Evolutionary conservation across 768 basidiomycete species (phyloP), one percentile per base, ranked within the genome.

Genomic region (Lactifluus volemus): DNA sequence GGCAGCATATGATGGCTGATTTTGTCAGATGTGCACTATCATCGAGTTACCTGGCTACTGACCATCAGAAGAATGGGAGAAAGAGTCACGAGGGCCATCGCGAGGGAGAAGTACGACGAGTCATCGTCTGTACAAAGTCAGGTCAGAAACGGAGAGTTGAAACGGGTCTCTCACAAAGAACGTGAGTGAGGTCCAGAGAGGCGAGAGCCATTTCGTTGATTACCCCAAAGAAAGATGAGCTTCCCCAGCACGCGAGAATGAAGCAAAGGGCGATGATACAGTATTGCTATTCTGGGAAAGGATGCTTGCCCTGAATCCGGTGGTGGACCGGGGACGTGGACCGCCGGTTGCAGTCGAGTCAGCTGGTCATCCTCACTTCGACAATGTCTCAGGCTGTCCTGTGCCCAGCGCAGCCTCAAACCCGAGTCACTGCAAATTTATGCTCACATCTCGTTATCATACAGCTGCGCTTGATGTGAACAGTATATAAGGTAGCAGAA

Each of bases 1-100:
- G 3, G 79, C 85, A 7, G 88, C 88, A 71, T 92, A 92, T 12
- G 88, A 85, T 39, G 90, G 83, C 89, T 92, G 15, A 5, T 21
- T 8, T 19, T 34, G 38, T 49, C 34, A 58, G 25, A 50, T 34
- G 19, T 6, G 32, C 12, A 49, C 21, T 9, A 49, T 9, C 15
- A 49, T 12, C 21, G 45, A 14, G 11, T 39, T 45, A 9, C 4
- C 12, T 25, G 3, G 2, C 30, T 5, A 58, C 64, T 59, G 55
- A 69, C 72, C 61, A 73, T 73, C 17, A 74, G 50, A 5, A 73
- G 67, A 51, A 73, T 69, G 5, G 73, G 75, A 8, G 65, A 73
- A 9, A 75, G 61, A 3, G 73, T 73, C 14, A 74, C 66, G 29
- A 74, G 60, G 0, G 72, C 71, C 29, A 72, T 63, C 10, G 63